Conservation (phyloP, 2,329 filamentous ascomycete species). For the Zalaria obscura region DNA sequence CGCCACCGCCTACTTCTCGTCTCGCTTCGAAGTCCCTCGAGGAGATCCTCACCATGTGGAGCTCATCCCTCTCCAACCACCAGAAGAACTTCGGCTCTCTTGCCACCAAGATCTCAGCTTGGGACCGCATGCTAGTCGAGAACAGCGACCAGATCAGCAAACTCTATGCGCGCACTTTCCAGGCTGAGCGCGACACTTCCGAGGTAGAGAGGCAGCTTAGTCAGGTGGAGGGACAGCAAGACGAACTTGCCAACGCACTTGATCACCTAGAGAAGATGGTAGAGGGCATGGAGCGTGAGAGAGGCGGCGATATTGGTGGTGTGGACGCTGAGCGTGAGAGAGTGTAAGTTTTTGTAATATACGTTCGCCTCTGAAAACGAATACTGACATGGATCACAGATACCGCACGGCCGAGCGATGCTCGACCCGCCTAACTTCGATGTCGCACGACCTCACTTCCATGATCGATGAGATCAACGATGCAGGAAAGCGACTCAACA, state of each 20-base stretch:
- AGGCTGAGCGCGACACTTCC: slow-evolving; percentile 81
- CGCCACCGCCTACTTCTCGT: slow-evolving; percentile 67
- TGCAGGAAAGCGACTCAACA: slow-evolving; percentile 77
- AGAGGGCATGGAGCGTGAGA: slow-evolving; percentile 71
- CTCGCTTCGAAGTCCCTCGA: slow-evolving; percentile 99
- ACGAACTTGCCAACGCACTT: slow-evolving; percentile 76
- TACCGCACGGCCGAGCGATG: slow-evolving; percentile 91
- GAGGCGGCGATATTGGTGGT: slow-evolving; percentile 51
- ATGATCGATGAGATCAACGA: slow-evolving; percentile 99
- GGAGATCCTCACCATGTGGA: slow-evolving; percentile 95
- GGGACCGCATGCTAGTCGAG: slow-evolving; percentile 85
- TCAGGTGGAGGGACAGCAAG: slow-evolving; percentile 81
- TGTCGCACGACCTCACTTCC: slow-evolving; percentile 80
- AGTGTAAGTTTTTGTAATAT: slow-evolving; percentile 43
- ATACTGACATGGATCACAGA: slow-evolving; percentile 18
- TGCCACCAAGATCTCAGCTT: slow-evolving; percentile 70
- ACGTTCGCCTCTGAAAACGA: neutral
- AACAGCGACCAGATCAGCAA: slow-evolving; percentile 93
- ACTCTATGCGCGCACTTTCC: slow-evolving; percentile 80
- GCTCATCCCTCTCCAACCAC: slow-evolving; percentile 85
- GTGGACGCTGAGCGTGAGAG: slow-evolving; percentile 91
- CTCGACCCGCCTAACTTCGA: slow-evolving; percentile 78
- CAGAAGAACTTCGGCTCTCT: slow-evolving; percentile 93
- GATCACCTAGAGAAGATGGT: slow-evolving; percentile 87
- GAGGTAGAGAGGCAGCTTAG: slow-evolving; percentile 89